These are phyloP conservation scores for Ilyonectria destructans DNA, from an alignment of 2,329 filamentous ascomycete species.

Conservation along the genomic window DNA sequence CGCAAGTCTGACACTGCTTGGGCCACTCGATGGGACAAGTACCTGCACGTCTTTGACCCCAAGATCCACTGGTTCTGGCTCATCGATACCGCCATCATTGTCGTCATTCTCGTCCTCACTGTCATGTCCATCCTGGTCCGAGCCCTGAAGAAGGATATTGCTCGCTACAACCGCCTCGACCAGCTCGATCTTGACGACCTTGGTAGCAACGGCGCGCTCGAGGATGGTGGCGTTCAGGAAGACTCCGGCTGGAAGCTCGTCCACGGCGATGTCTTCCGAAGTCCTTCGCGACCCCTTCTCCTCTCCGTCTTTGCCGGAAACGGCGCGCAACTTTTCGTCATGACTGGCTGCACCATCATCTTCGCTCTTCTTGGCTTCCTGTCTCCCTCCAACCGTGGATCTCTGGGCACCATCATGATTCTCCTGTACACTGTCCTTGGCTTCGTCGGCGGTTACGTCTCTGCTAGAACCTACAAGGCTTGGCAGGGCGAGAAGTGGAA, in stretches of 20 bases:
- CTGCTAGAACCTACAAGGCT: constrained; percentile 93
- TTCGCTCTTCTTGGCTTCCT: constrained; percentile 96
- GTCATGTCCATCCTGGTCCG: constrained; percentile 93
- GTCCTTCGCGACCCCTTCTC: constrained; percentile 85
- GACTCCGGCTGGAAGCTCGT: constrained; percentile 99
- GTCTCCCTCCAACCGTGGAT: constrained; percentile 95
- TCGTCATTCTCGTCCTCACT: constrained; percentile 91
- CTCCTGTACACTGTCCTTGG: constrained; percentile 94
- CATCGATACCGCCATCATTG: constrained; percentile 95
- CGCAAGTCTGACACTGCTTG: constrained; percentile 87
- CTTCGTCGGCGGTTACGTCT: constrained; percentile 92
- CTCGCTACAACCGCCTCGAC: constrained; percentile 95
- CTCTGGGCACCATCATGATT: constrained; percentile 92
- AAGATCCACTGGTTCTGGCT: constrained; percentile 99
- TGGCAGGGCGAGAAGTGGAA: constrained; percentile 96
- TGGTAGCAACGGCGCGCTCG: constrained; percentile 82
- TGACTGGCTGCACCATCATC: constrained; percentile 94
- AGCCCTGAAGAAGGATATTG: constrained; percentile 94
- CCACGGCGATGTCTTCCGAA: constrained; percentile 96
- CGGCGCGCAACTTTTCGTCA: constrained; percentile 96
- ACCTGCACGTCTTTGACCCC: constrained; percentile 95
- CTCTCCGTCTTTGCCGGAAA: constrained; percentile 93
- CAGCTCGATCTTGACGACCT: constrained; percentile 93
- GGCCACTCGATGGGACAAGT: constrained; percentile 99
- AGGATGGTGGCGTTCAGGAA: constrained; percentile 95